These are phyloP conservation scores for Malbranchea cinnamomea DNA, from an alignment of 2,329 filamentous ascomycete genomes.

Conservation along the genomic window DNA sequence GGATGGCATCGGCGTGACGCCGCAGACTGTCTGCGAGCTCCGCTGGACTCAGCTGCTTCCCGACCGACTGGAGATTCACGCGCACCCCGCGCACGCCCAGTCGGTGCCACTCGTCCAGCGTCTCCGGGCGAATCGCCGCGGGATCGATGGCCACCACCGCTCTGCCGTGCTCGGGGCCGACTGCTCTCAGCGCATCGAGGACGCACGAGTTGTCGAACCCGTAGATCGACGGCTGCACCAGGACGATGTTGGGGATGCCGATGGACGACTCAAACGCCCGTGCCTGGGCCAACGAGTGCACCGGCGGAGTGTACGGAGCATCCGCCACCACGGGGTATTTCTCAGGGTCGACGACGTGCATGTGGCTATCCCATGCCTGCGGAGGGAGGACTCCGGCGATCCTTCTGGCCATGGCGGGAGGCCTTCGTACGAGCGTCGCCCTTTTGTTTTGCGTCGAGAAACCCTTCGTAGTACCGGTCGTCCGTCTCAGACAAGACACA, in stretches of 20 bases:
- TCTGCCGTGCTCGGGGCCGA: constrained; percentile 37
- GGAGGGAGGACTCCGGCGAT: too few relatives aligned
- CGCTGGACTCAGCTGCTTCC: constrained; percentile 23
- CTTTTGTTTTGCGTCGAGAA: too few relatives aligned
- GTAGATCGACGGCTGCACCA: constrained; percentile 49
- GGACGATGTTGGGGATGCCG: constrained; percentile 40
- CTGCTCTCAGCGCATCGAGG: constrained; percentile 35
- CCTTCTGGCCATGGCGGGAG: too few relatives aligned
- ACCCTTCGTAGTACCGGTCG: too few relatives aligned
- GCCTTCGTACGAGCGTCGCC: too few relatives aligned
- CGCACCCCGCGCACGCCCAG: constrained; percentile 45
- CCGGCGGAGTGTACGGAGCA: constrained; percentile 37
- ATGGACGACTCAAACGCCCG: constrained; percentile 36
- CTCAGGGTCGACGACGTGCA: constrained; percentile 45
- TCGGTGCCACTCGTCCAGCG: constrained; percentile 38
- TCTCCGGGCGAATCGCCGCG: constrained; percentile 19
- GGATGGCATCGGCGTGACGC: constrained; percentile 36
- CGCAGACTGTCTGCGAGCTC: constrained; percentile 31
- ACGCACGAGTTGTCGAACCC: constrained; percentile 45
- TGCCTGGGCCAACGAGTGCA: constrained; percentile 38
- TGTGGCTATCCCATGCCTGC: constrained; percentile 45
- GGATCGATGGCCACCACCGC: constrained; percentile 45
- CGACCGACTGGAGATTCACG: constrained; percentile 43
- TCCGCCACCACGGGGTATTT: constrained; percentile 33
- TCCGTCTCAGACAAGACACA: too few relatives aligned